Evolutionary conservation across 129 eudicot genomes (phyloP), one percentile per base, ranked within the genome.

Genomic region (Rutidosis leptorrhynchoides): DNA sequence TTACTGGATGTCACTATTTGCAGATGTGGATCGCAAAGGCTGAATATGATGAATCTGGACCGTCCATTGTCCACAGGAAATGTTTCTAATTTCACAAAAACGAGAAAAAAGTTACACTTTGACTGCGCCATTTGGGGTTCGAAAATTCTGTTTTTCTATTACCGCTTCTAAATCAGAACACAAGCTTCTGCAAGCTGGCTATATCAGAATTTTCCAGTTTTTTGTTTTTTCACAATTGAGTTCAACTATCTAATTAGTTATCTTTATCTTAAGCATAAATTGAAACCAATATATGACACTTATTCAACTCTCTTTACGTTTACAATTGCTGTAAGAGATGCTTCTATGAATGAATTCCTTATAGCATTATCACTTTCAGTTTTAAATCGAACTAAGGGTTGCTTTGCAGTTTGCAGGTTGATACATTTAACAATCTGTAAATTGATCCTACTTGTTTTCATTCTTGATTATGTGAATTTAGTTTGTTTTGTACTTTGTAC

Each of bases 1-100:
- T 32, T 12, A 53, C 5, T 30, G 7, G 33, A 21, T 58, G 17
- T 40, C 4, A 45, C 12, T 70, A 19, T 14, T 33, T 37, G 64
- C 65, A 78, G 82, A 78, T 78, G 82, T 78, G 78, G 82, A 78
- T 80, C 58, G 79, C 84, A 2, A 80, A 80, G 77, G 84, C 80
- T 57, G 84, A 80, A 51, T 80, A 80, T 20, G 84, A 80, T 65
- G 84, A 80, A 60, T 80, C 78, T 42, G 80, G 84, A 15, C 84
- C 84, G 2, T 80, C 80, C 21, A 80, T 80, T n/a, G 80, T 80
- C 33, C 84, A 80, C 78, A 80, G 78, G 77, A 80, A 80, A 64
- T 80, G 84, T 64, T 80, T 80, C 70, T 80, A 75, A 70, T 1
- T 58, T 64, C 62, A 32, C 24, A 68, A 74, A 57, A 24, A 46